A percentile compares a stretch with the other conserved stretches of the same genome.
Evolutionary conservation across 2,329 filamentous ascomycete species (phyloP).

Genomic region (Nemania sp.): DNA sequence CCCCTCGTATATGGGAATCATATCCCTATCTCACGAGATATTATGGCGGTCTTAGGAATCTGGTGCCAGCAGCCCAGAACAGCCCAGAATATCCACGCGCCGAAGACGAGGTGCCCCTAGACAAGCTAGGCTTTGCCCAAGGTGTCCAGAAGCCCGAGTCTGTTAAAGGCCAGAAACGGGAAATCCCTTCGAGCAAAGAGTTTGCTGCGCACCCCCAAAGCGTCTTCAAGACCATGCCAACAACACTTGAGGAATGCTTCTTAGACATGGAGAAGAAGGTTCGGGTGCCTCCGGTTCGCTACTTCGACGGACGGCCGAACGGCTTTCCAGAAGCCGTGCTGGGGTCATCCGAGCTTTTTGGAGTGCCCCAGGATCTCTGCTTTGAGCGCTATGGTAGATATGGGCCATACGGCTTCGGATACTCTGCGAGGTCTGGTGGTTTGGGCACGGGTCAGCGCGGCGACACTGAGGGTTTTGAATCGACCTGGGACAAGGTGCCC

Average conservation of each 20-base stretch:
- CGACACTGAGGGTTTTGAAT: slow-evolving; percentile 77
- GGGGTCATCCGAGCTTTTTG: slow-evolving; percentile 83
- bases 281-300: slow-evolving; percentile 69
- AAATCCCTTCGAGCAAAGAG: slow-evolving; percentile 51
- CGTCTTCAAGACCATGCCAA: slow-evolving; percentile 43
- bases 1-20: slow-evolving; percentile 76
- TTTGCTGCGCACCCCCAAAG: slow-evolving; percentile 53
- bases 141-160: slow-evolving; percentile 37
- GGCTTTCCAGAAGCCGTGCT: slow-evolving; percentile 84
- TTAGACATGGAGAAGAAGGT: slow-evolving; percentile 69
- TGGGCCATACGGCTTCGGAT: slow-evolving; percentile 88
- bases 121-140: slow-evolving; percentile 44
- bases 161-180: slow-evolving; percentile 26
- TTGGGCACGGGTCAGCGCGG: slow-evolving; percentile 84
- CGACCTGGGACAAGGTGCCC: slow-evolving; percentile 71
- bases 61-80: slow-evolving; percentile 69
- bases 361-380: slow-evolving; percentile 81
- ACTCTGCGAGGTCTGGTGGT: slow-evolving; percentile 76
- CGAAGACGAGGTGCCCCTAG: slow-evolving; percentile 59
- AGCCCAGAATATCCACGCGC: slow-evolving; percentile 78
- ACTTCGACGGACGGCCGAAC: slow-evolving; percentile 75
- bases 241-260: slow-evolving; percentile 74
- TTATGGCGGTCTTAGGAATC: slow-evolving; percentile 79
- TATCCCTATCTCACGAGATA: slow-evolving; percentile 87
- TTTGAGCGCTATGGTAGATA: slow-evolving; percentile 90